phyloP scores from a whole-genome alignment of 148 eudicot species.

The Polygonum maritimum region DNA sequence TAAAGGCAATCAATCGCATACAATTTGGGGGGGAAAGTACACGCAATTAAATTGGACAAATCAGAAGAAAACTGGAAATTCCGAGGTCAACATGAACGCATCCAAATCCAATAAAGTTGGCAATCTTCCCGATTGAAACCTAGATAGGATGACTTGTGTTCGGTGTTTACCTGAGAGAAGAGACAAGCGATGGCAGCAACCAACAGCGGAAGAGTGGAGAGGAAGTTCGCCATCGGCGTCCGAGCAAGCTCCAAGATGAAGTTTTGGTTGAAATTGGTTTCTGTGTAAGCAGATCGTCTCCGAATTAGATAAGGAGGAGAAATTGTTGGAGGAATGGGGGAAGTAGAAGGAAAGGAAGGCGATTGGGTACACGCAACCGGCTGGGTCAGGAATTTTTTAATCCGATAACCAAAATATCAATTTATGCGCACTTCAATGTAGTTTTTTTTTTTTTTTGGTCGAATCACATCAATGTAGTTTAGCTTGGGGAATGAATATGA shows the following conservation, averaged over 20 bases:
- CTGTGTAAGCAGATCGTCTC: not conserved
- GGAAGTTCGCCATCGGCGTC: not conserved
- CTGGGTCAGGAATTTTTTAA: not conserved
- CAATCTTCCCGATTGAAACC: not conserved
- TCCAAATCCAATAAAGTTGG: not conserved
- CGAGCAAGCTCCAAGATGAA: not conserved
- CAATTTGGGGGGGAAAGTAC: not conserved
- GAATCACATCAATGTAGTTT: not conserved
- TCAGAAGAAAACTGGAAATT: not conserved
- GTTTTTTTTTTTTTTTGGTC: not conserved
- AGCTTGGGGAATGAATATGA: not conserved
- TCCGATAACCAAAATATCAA: not conserved
- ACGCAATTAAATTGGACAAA: not conserved
- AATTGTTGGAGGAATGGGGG: not conserved
- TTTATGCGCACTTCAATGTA: not conserved
- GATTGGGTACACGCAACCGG: slow-evolving; percentile 3
- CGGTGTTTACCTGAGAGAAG: slow-evolving; percentile 4
- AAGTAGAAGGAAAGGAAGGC: not conserved
- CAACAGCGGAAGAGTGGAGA: not conserved
- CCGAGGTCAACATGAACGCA: not conserved
- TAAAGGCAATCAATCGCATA: not conserved
- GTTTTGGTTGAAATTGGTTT: not conserved
- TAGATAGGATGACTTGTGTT: not conserved
- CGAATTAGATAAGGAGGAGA: not conserved
- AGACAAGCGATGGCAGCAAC: slow-evolving; percentile 6